Base-by-base conservation (phyloP, 768 basidiomycete species). In the Mycena venus region DNA sequence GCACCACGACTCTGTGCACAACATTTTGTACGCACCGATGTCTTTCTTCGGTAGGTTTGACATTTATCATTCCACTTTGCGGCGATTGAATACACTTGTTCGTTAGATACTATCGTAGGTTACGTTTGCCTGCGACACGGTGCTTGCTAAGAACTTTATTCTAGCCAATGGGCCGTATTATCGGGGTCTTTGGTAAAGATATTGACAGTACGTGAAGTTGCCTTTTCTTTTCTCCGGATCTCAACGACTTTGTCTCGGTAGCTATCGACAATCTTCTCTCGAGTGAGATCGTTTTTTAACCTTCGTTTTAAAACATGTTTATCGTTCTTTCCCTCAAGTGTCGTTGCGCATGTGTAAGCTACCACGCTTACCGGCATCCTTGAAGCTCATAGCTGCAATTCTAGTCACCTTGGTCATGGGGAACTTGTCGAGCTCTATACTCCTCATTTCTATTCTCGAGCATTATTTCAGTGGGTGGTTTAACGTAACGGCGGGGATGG, bases 11-110 rank as follows among this genome's bases (percentile, higher is more conserved):
- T 89, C 91, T 0, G 84, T 93, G 29, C 81, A 81, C 29, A 88
- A 90, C 64, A 86, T 93, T 29, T 91, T 93, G 78, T 88, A 90
- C 79, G 93, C 94, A 0, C 93, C 93, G 0, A 94, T 93, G 91
- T 87, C 90, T 2, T 94, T 94, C 83, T 95, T 95, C 76, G 94
- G 95, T 80, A 92, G 89, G 70, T 66, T 42, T 59, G 17, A 11
- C 1, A 25, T 5, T 15, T 15, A 34, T 53, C 51, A 14, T 25
- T 36, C 38, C 32, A 0, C 14, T 42, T 5, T 10, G 12, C 31
- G 19, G 23, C 7, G 17, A 23, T 27, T 51, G 25, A 42, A 27
- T 36, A 25, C 11, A 67, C 38, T 32, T 21, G 4, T 40, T 47
- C 19, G 8, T 27, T 32, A 76, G 75, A 77, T 47, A 77, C 75